Percentiles rank a stretch among this genome's conserved stretches.
Evolutionary conservation across 345 rosid genomes (phyloP).

Genomic region (Brassica napus): Da-Ae NC_063442.1:283001-283500

Average conservation of each 20-base stretch:
- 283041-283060: slow-evolving; percentile 66
- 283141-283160: slow-evolving; percentile 72
- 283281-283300: background rate
- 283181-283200: slow-evolving; percentile 64
- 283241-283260: slow-evolving; percentile 85
- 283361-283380: background rate
- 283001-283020: slow-evolving; percentile 88
- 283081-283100: slow-evolving; percentile 87
- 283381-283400: background rate
- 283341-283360: background rate
- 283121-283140: slow-evolving; percentile 69
- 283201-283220: slow-evolving; percentile 66
- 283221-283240: slow-evolving; percentile 79
- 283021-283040: slow-evolving; percentile 72
- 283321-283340: background rate
- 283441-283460: slow-evolving; percentile 8
- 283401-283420: background rate
- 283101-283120: slow-evolving; percentile 85
- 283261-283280: background rate
- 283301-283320: background rate
- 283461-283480: slow-evolving; percentile 16
- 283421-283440: background rate
- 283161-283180: slow-evolving; percentile 70
- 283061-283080: slow-evolving; percentile 74
- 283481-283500: slow-evolving; percentile 37